phyloP scores from a whole-genome alignment of 2,329 filamentous ascomycete genomes.

The Botrytis fabae region DNA sequence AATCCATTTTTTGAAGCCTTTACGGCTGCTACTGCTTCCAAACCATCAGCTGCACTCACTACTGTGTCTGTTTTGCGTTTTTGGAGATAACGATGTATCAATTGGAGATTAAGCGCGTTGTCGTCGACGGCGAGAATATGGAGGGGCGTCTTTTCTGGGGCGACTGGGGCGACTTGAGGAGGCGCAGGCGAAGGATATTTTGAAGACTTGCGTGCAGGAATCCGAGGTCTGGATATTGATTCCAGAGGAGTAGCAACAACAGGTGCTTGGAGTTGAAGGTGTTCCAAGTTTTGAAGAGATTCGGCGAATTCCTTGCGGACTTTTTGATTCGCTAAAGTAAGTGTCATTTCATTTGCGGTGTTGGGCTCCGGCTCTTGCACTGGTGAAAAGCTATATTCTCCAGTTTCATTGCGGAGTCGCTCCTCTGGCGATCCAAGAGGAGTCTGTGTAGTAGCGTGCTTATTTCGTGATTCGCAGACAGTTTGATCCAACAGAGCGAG shows the following conservation, averaged over 20 bases:
- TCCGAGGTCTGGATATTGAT: not conserved
- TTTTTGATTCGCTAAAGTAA: not conserved
- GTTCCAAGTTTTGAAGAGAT: not conserved
- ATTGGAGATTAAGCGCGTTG: conserved; percentile 44
- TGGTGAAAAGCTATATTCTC: conserved; percentile 30
- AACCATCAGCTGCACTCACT: conserved; percentile 45
- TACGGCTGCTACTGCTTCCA: conserved; percentile 44
- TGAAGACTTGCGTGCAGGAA: not conserved
- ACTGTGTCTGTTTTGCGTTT: conserved; percentile 39
- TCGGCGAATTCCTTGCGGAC: not conserved
- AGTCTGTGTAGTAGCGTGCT: conserved; percentile 32
- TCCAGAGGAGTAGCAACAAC: not conserved
- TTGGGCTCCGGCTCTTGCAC: not conserved
- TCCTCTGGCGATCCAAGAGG: conserved; percentile 34
- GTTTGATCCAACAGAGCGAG: conserved; percentile 30
- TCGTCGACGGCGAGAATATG: conserved; percentile 42
- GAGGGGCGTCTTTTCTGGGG: not conserved
- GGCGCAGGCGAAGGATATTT: not conserved
- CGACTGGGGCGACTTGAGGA: not conserved
- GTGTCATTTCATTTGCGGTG: not conserved
- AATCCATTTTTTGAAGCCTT: conserved; percentile 38
- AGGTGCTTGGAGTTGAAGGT: conserved; percentile 7
- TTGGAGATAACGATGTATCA: conserved; percentile 37
- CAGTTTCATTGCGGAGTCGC: conserved; percentile 27
- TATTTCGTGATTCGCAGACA: not conserved